Percentiles rank a stretch among this genome's conserved stretches.
Evolutionary conservation across 768 basidiomycete species (phyloP).

Genomic region (Cystobasidium tubakii): DNA sequence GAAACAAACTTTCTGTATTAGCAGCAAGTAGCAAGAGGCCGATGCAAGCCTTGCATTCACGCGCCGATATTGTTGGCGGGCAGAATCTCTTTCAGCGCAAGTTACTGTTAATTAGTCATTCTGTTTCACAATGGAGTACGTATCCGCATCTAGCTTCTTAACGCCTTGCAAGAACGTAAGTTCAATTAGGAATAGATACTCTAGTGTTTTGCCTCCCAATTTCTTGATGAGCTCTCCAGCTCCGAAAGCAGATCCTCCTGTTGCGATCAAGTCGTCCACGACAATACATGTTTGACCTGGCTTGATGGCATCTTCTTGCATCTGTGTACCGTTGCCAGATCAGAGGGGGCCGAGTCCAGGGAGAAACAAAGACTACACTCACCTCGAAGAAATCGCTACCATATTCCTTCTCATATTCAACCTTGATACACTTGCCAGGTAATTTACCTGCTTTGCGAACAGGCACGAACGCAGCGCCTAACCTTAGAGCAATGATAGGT

Average conservation of each 20-base stretch:
- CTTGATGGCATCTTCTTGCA: constrained; percentile 78
- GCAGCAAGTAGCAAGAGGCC: too few species aligned
- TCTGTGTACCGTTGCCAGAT: constrained; percentile 62
- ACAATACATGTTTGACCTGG: constrained; percentile 77
- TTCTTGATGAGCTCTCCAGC: constrained; percentile 80
- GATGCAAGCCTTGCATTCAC: too few species aligned
- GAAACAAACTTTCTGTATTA: too few species aligned
- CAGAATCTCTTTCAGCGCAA: too few species aligned
- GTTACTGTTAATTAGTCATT: constrained; percentile 54
- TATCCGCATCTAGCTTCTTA: constrained; percentile 73
- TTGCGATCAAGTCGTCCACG: constrained; percentile 87
- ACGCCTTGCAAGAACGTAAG: constrained; percentile 67
- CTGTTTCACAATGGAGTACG: constrained; percentile 78
- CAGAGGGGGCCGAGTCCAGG: constrained; percentile 44
- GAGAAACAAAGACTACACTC: neutral
- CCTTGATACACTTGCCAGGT: constrained; percentile 73
- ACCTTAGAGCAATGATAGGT: constrained; percentile 78
- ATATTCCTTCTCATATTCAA: constrained; percentile 79
- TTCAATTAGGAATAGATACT: constrained; percentile 84
- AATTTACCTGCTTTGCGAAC: constrained; percentile 91
- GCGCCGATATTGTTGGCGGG: too few species aligned
- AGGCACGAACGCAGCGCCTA: constrained; percentile 91
- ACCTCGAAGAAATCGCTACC: constrained; percentile 21
- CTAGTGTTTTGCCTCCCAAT: constrained; percentile 74
- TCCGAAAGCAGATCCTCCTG: constrained; percentile 87